A percentile compares a stretch with the other conserved stretches of the same genome.
phyloP scores from a whole-genome alignment of 1,284 basidiomycete species.

The Heterobasidion irregulare region DNA sequence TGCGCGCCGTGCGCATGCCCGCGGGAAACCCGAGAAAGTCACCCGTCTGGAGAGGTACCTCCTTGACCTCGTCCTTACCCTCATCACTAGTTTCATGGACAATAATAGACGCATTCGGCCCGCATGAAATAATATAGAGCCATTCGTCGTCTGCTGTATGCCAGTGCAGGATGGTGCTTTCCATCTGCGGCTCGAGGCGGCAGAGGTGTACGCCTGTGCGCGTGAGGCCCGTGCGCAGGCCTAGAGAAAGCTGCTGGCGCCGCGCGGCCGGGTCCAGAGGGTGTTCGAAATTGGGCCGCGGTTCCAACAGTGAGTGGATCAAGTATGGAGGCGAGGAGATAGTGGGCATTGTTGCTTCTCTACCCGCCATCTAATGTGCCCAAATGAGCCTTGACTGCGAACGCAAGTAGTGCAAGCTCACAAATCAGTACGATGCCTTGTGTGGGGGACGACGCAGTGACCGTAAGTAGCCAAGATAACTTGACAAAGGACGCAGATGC shows the following conservation, averaged over 20 bases:
- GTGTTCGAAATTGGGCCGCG: too few species aligned
- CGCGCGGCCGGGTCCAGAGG: too few species aligned
- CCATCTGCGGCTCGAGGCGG: background rate
- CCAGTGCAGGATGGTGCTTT: background rate
- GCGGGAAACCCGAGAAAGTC: background rate
- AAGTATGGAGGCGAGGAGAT: too few species aligned
- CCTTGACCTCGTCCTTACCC: background rate
- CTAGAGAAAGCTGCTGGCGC: background rate
- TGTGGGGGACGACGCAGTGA: too few species aligned
- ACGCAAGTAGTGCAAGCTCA: too few species aligned
- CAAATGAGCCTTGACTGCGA: too few species aligned
- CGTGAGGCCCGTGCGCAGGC: background rate
- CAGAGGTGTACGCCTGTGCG: background rate
- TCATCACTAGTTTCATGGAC: background rate
- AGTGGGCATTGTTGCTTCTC: too few species aligned
- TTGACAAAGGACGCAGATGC: too few species aligned
- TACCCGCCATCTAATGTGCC: too few species aligned
- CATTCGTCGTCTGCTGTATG: background rate
- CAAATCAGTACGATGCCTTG: too few species aligned
- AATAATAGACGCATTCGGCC: background rate
- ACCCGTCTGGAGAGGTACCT: background rate
- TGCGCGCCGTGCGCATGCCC: background rate
- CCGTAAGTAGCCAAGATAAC: too few species aligned
- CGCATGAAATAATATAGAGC: background rate
- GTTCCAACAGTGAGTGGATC: too few species aligned